A percentile compares a stretch with the other conserved stretches of the same genome.
Conservation (phyloP, 345 rosid genomes). For the Hypericum androsaemum region DNA sequence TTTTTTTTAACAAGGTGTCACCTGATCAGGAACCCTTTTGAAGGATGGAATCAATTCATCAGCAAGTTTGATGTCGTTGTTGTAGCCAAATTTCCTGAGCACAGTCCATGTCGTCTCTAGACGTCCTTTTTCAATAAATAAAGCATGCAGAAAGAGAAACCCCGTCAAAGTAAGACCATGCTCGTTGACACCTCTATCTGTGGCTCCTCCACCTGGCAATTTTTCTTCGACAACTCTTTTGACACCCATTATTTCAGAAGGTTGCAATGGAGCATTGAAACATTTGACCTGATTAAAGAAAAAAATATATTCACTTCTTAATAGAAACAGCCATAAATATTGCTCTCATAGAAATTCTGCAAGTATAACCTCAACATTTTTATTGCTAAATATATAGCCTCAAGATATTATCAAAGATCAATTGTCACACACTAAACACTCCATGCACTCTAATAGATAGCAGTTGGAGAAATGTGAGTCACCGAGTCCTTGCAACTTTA, state of each 20-base stretch:
- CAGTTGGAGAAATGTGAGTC: too few species aligned
- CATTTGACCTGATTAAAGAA: constrained; percentile 72
- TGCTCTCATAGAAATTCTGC: too few species aligned
- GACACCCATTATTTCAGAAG: constrained; percentile 90
- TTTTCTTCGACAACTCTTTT: constrained; percentile 96
- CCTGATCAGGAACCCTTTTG: constrained; percentile 89
- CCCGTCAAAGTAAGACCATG: constrained; percentile 91
- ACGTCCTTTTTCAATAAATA: constrained; percentile 96
- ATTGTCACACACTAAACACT: too few species aligned
- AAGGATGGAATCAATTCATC: constrained; percentile 78
- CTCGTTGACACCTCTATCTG: constrained; percentile 78
- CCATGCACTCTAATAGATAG: too few species aligned
- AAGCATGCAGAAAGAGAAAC: constrained; percentile 90
- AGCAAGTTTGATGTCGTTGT: constrained; percentile 82
- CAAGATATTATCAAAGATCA: too few species aligned
- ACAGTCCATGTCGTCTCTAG: constrained; percentile 98
- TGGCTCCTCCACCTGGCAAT: constrained; percentile 31
- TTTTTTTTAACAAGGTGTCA: constrained; percentile 11
- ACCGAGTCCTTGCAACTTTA: too few species aligned
- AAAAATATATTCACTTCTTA: background rate
- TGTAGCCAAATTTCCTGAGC: constrained; percentile 84
- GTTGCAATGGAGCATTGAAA: constrained; percentile 90
- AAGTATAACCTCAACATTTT: too few species aligned
- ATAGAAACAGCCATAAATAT: too few species aligned
- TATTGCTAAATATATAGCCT: too few species aligned